Conservation (phyloP, 2,329 filamentous ascomycete genomes). For the Venturia effusa region DNA sequence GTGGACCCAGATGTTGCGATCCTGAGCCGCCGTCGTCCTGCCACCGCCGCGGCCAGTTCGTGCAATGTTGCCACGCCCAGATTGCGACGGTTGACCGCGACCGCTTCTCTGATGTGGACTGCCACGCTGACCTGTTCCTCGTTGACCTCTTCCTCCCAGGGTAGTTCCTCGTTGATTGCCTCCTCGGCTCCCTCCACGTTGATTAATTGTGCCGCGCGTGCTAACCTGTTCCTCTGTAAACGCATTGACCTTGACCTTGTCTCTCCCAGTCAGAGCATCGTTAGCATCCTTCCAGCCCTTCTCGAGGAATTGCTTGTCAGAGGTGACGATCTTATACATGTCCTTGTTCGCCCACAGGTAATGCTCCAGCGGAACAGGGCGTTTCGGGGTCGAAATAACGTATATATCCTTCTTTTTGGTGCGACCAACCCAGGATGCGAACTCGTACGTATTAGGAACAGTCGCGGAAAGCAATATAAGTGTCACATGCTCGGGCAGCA, state of each 20-base stretch:
- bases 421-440: slow-evolving; percentile 94
- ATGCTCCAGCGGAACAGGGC: slow-evolving; percentile 89
- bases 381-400: slow-evolving; percentile 93
- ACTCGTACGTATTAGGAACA: slow-evolving; percentile 94
- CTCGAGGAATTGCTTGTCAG: slow-evolving; percentile 84
- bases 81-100: slow-evolving; percentile 42
- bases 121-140: slow-evolving; percentile 36
- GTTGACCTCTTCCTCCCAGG: slow-evolving; percentile 43
- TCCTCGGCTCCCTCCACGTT: slow-evolving; percentile 42
- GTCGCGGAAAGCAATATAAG: slow-evolving; percentile 92
- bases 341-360: slow-evolving; percentile 92
- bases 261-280: slow-evolving; percentile 65
- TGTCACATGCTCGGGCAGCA: slow-evolving; percentile 95
- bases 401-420: slow-evolving; percentile 99
- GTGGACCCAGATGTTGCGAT: slow-evolving; percentile 94
- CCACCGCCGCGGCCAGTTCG: slow-evolving; percentile 76
- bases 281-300: slow-evolving; percentile 94
- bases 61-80: slow-evolving; percentile 75
- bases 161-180: slow-evolving; percentile 37
- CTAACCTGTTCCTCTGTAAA: slow-evolving; percentile 40
- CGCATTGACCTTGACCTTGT: slow-evolving; percentile 55
- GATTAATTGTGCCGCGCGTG: slow-evolving; percentile 42
- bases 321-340: slow-evolving; percentile 88
- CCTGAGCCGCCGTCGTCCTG: slow-evolving; percentile 80
- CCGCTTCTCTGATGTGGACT: slow-evolving; percentile 28